Evolutionary conservation across 208 protist genomes (phyloP).

Genomic region (Trichomonas tenax): DNA sequence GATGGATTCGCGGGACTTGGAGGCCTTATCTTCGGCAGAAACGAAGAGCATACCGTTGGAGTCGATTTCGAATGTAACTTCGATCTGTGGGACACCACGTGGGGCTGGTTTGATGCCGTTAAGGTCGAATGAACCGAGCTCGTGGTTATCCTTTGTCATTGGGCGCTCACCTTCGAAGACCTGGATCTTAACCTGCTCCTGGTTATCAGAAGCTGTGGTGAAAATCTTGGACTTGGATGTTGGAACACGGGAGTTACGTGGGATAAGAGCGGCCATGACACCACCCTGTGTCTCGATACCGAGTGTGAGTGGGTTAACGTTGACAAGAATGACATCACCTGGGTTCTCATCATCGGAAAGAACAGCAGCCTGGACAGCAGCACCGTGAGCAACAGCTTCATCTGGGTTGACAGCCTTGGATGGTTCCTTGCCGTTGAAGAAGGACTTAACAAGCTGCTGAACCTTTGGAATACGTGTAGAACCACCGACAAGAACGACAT

Average conservation of each 20-base stretch:
- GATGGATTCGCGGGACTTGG: background rate
- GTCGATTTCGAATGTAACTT: slow-evolving; percentile 95
- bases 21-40: slow-evolving; percentile 70
- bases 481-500: slow-evolving; percentile 87
- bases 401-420: slow-evolving; percentile 87
- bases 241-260: slow-evolving; percentile 52
- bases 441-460: slow-evolving; percentile 53
- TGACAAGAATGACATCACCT: slow-evolving; percentile 39
- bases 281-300: slow-evolving; percentile 53
- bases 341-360: slow-evolving; percentile 69
- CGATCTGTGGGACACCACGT: slow-evolving; percentile 59
- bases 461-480: slow-evolving; percentile 79
- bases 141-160: slow-evolving; percentile 90
- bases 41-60: slow-evolving; percentile 89
- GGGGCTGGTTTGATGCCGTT: slow-evolving; percentile 57
- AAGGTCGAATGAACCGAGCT: slow-evolving; percentile 82
- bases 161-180: slow-evolving; percentile 96
- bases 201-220: slow-evolving; percentile 88
- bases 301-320: slow-evolving; percentile 45
- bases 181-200: slow-evolving; percentile 88
- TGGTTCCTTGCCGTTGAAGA: slow-evolving; percentile 74
- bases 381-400: slow-evolving; percentile 92
- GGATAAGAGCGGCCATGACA: slow-evolving; percentile 75
- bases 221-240: slow-evolving; percentile 61
- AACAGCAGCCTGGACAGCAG: slow-evolving; percentile 84